Evolutionary conservation across 2,329 filamentous ascomycete species (phyloP).

Genomic region (Aspergillus texensis): DNA sequence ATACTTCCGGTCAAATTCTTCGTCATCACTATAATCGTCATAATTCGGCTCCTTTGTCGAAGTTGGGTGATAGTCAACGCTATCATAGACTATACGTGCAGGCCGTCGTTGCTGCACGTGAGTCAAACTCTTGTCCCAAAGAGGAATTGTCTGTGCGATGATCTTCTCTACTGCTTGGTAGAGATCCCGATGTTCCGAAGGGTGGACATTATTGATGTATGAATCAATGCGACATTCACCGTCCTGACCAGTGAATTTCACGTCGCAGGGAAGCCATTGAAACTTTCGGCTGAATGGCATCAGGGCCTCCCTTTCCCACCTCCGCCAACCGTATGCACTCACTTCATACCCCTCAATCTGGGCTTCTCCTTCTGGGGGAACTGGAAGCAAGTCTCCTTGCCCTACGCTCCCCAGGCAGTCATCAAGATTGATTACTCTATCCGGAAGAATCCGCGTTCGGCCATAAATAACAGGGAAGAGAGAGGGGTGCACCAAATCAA

Average conservation of each 20-base stretch:
- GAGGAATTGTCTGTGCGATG: slow-evolving; percentile 44
- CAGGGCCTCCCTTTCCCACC: background rate
- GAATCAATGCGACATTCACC: slow-evolving; percentile 34
- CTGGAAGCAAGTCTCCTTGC: slow-evolving; percentile 17
- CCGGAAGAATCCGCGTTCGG: slow-evolving; percentile 25
- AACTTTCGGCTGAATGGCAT: slow-evolving; percentile 34
- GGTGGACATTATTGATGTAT: slow-evolving; percentile 52
- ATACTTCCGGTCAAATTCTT: slow-evolving; percentile 6
- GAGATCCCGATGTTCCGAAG: slow-evolving; percentile 32
- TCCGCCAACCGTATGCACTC: background rate
- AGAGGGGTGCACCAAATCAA: slow-evolving; percentile 69
- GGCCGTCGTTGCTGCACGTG: background rate
- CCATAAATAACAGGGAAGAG: slow-evolving; percentile 40
- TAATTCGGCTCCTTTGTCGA: slow-evolving; percentile 8
- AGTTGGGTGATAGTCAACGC: slow-evolving; percentile 10
- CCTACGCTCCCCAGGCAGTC: slow-evolving; percentile 27
- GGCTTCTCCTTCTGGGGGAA: slow-evolving; percentile 8
- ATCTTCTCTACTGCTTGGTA: slow-evolving; percentile 44
- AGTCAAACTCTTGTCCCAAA: slow-evolving; percentile 47
- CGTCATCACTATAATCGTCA: slow-evolving; percentile 9
- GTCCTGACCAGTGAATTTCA: slow-evolving; percentile 26
- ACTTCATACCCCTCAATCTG: background rate
- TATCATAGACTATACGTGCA: slow-evolving; percentile 14
- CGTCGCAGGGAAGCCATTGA: slow-evolving; percentile 53
- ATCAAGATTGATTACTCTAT: slow-evolving; percentile 22